Percentiles rank a stretch among this genome's conserved stretches.
Conservation (phyloP, 805 yeast species). For the Myxozyma neotropica region DNA sequence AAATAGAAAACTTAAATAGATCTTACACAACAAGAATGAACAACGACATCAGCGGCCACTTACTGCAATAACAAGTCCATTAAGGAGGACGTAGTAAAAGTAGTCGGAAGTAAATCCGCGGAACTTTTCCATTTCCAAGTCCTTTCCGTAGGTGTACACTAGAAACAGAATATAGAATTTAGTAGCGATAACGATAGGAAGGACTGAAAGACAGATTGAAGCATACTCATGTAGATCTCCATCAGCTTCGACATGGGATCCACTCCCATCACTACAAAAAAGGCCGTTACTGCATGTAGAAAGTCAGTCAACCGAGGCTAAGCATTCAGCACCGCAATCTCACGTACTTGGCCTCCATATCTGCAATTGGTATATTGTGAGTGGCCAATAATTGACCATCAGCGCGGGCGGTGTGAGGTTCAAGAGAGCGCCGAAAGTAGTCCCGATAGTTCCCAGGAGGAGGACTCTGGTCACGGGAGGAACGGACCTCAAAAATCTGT, state of each 20-base stretch:
- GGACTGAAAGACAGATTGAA: too few species aligned
- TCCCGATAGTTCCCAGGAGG: constrained; percentile 32
- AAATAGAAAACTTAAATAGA: too few species aligned
- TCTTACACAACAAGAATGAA: not conserved
- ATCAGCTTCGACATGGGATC: constrained; percentile 35
- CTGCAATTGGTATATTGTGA: constrained; percentile 19
- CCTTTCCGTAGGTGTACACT: constrained; percentile 37
- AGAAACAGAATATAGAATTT: not conserved
- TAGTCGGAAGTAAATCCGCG: constrained; percentile 35
- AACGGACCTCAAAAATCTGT: constrained; percentile 28
- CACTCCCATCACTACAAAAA: constrained; percentile 28
- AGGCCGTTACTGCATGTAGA: constrained; percentile 26
- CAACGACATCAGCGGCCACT: constrained; percentile 12
- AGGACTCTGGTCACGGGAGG: constrained; percentile 34
- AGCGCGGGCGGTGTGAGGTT: constrained; percentile 21
- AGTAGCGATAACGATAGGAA: too few species aligned
- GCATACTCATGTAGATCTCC: constrained; percentile 37
- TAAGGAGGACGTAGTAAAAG: constrained; percentile 32
- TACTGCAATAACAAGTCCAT: constrained; percentile 33
- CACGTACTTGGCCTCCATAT: constrained; percentile 28
- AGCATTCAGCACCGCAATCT: too few species aligned
- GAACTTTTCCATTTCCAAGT: constrained; percentile 35
- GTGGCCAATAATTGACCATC: constrained; percentile 34
- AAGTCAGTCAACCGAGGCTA: not conserved
- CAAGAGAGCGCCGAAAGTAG: constrained; percentile 31